Base-by-base conservation (phyloP, 495 filamentous ascomycete species). In the Daldinia loculata region DNA sequence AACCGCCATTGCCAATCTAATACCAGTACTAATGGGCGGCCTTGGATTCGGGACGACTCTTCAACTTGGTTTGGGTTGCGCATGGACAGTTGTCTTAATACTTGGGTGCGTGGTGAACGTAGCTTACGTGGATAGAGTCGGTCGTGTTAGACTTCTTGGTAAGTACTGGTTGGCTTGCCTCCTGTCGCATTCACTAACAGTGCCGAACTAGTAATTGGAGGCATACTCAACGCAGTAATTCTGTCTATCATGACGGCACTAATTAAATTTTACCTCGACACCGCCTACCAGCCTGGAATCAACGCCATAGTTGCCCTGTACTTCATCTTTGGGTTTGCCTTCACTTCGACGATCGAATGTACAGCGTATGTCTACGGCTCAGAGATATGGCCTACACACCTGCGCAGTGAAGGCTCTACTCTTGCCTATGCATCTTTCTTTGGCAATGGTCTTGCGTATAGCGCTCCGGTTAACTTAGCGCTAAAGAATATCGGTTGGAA, bases 331-430 rank as follows among this genome's bases (percentile, higher is more conserved):
- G 43, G 41, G 1, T 58, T 63, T 6, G 66, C 59, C 4, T 69
- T 57, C 4, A 63, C 59, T 4, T 57, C 52, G 2, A 69, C 41
- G n/a, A 63, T 69, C 17, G 66, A 69, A 30, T 63, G 66, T 26
- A 52, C 59, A 0, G 17, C 66, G 29, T 69, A 69, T 24, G 66
- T 51, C 24, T 69, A 69, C 14, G 66, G 66, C 32, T 69, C 59
- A 12, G 59, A 69, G 29, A 69, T 63, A 39, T 63, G 66, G 66
- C 66, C 59, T 8, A 69, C 59, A 8, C 58, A 69, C 22, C 51
- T 69, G 11, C 66, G 66, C 43, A 63, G 59, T n/a, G 59, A 69
- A 55, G 66, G 66, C 1, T 69, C 66, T 27, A 69, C 66, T 15
- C 19, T 69, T 29, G 43, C 30, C 19, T 69, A 41, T 14, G 52